Conservation (phyloP, 306 rosid species). For the Prunus mira region DNA sequence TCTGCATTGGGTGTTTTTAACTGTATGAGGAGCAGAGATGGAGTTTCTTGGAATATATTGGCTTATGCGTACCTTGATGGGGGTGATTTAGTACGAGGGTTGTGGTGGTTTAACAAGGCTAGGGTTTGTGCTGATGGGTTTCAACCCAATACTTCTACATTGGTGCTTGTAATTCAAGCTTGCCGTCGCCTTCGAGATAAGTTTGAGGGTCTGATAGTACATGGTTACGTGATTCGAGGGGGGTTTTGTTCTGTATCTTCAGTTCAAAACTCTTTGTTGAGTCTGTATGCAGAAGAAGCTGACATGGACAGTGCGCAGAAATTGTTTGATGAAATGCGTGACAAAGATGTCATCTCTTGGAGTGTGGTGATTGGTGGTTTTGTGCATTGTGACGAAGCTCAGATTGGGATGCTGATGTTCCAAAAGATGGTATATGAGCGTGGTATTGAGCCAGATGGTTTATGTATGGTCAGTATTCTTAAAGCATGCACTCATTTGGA, state of each 20-base stretch:
- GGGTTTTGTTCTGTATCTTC: slow-evolving; percentile 26
- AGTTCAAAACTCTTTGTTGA: slow-evolving; percentile 38
- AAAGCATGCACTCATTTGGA: slow-evolving; percentile 40
- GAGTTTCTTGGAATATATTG: slow-evolving; percentile 48
- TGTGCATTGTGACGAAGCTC: slow-evolving; percentile 29
- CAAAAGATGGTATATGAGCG: slow-evolving; percentile 28
- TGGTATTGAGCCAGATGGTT: slow-evolving; percentile 37
- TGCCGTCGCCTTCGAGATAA: slow-evolving; percentile 25
- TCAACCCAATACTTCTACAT: slow-evolving; percentile 39
- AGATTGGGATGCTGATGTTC: slow-evolving; percentile 31
- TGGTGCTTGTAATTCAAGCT: slow-evolving; percentile 47
- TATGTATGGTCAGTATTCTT: slow-evolving; percentile 38
- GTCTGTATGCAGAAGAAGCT: slow-evolving; percentile 28
- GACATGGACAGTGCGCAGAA: slow-evolving; percentile 28
- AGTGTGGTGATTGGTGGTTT: slow-evolving; percentile 45
- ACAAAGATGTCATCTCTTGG: slow-evolving; percentile 45
- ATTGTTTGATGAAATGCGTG: slow-evolving; percentile 45
- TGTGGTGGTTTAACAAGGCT: slow-evolving; percentile 34
- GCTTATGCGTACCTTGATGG: slow-evolving; percentile 32
- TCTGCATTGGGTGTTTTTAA: slow-evolving; percentile 34
- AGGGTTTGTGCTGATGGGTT: slow-evolving; percentile 23
- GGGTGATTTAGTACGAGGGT: slow-evolving; percentile 29
- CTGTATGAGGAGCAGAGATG: slow-evolving; percentile 26
- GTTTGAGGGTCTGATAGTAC: slow-evolving; percentile 25
- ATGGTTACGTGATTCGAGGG: slow-evolving; percentile 23